phyloP scores from a whole-genome alignment of 1,284 basidiomycete genomes.

The Ceratobasidium sp. region DNA sequence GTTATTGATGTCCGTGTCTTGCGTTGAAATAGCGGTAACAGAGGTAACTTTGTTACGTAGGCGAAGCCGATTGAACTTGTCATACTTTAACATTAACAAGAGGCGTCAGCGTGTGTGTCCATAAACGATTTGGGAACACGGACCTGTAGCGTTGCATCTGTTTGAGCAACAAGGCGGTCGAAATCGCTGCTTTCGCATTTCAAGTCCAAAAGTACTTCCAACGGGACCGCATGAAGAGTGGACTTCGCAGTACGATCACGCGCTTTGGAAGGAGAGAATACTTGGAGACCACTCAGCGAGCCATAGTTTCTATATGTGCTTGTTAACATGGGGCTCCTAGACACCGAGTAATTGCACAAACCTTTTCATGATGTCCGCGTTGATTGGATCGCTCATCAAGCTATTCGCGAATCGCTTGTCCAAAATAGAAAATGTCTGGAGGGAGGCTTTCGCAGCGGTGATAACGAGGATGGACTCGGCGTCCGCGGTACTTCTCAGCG shows the following conservation, averaged over 20 bases:
- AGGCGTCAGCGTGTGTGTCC: background rate
- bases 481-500: conserved; percentile 71
- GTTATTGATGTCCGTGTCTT: conserved; percentile 55
- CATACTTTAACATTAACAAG: conserved; percentile 67
- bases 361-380: conserved; percentile 87
- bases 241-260: conserved; percentile 52
- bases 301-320: conserved; percentile 68
- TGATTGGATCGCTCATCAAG: conserved; percentile 68
- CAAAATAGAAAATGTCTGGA: conserved; percentile 82
- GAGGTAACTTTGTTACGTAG: conserved; percentile 74
- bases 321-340: background rate
- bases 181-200: conserved; percentile 82
- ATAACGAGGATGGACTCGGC: conserved; percentile 63
- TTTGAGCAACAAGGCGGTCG: conserved; percentile 89
- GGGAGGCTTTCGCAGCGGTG: conserved; percentile 63
- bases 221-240: conserved; percentile 68
- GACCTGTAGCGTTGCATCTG: conserved; percentile 71
- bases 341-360: conserved; percentile 47
- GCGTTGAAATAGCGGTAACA: conserved; percentile 50
- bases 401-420: conserved; percentile 75
- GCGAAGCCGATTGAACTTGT: conserved; percentile 93
- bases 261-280: conserved; percentile 75
- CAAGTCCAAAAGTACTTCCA: conserved; percentile 87
- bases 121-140: background rate
- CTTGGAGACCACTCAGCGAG: conserved; percentile 80